Base-by-base conservation (phyloP, 805 yeast species). In the Ogataea pignaliae region DNA sequence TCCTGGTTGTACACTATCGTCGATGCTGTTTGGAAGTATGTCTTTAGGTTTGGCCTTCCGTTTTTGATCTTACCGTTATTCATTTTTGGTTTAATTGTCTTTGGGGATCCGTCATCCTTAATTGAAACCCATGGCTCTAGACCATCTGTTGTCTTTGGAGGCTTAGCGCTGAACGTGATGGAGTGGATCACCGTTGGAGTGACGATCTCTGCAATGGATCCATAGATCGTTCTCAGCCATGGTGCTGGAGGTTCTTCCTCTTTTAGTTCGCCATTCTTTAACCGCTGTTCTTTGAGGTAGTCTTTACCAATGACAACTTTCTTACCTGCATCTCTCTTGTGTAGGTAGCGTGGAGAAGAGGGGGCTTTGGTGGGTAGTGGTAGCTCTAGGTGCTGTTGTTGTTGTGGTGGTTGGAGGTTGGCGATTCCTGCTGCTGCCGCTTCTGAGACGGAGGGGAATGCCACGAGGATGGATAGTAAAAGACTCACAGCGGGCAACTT, bases 51-150 rank as follows among this genome's bases (percentile, higher is more conserved):
- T 12, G 96, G 96, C 13, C 72, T 69, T 6, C 77, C 80, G 40
- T 85, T 76, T 52, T 78, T 76, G 29, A 84, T 81, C 41, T 65
- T 66, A 10, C 95, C 96, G 52, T 83, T 79, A 53, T 88, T 87
- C 57, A 80, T 56, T 56, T 86, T 75, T 3, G 97, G 97, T 34
- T 68, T 72, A 39, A 88, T 78, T 0, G 96, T 88, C 60, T 83
- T 81, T 42, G 96, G 95, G 10, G 73, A 63, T 14, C 96, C 97
- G 48, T 83, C 78, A 50, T 83, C 81, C 46, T 88, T 76, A 57
- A 88, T 70, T 2, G 88, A 76, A 34, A 88, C 70, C 97, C 97
- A 88, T 9, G 88, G 88, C 46, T 79, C 81, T 50, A 88, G 73
- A 10, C 85, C 83, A 52, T 81, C 71, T 5, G 88, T 77, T 1